These are phyloP conservation scores for Colletotrichum sojae DNA, from an alignment of 2,329 filamentous ascomycete genomes.

Conservation along the genomic window DNA sequence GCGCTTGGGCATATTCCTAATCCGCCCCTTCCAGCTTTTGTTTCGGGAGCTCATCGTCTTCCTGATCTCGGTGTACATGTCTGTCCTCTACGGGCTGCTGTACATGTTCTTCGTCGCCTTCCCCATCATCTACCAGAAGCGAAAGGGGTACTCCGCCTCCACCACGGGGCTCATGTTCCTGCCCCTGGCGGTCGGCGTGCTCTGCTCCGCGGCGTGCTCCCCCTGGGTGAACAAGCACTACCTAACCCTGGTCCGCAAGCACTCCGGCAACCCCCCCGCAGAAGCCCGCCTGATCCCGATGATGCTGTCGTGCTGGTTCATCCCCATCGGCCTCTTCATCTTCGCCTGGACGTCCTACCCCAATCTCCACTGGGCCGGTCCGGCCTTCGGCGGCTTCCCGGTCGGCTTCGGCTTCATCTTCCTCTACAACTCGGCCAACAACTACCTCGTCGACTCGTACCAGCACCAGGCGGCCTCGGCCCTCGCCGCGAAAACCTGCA, in stretches of 20 bases:
- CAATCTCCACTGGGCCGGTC: slow-evolving; percentile 77
- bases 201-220: slow-evolving; percentile 75
- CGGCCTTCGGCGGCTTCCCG: slow-evolving; percentile 77
- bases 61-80: slow-evolving; percentile 88
- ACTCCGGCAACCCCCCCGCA: slow-evolving; percentile 81
- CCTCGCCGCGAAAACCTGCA: slow-evolving; percentile 84
- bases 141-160: slow-evolving; percentile 83
- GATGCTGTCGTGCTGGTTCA: slow-evolving; percentile 83
- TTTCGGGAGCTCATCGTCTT: slow-evolving; percentile 89
- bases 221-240: slow-evolving; percentile 88
- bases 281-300: slow-evolving; percentile 86
- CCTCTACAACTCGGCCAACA: slow-evolving; percentile 84
- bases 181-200: slow-evolving; percentile 82
- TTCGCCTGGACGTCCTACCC: slow-evolving; percentile 76
- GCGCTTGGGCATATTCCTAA: slow-evolving; percentile 79
- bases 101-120: slow-evolving; percentile 85
- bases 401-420: slow-evolving; percentile 89
- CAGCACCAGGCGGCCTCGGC: slow-evolving; percentile 84
- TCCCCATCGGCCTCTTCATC: slow-evolving; percentile 71
- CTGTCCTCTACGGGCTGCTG: slow-evolving; percentile 80
- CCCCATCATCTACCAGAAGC: slow-evolving; percentile 80
- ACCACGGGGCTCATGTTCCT: slow-evolving; percentile 91
- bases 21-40: slow-evolving; percentile 88
- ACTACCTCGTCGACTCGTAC: slow-evolving; percentile 77
- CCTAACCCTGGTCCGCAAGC: slow-evolving; percentile 71